A percentile compares a stretch with the other conserved stretches of the same genome.
phyloP scores from a whole-genome alignment of 768 basidiomycete genomes.

The Albatrellus ellisii region DNA sequence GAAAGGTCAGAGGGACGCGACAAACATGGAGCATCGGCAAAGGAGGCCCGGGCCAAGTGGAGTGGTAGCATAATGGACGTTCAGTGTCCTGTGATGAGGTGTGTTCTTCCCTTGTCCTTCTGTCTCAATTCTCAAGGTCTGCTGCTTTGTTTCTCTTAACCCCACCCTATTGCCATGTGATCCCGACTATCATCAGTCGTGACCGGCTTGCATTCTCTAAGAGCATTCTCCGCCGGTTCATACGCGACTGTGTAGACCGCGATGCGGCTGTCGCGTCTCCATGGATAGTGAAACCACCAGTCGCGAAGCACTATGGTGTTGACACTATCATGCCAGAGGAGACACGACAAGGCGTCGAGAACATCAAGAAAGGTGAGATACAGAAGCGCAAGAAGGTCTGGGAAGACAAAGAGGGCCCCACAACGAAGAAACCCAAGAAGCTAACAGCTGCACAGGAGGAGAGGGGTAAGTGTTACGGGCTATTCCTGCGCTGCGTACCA shows the following conservation, averaged over 20 bases:
- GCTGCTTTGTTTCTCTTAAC: not conserved
- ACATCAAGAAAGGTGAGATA: slow-evolving; percentile 75
- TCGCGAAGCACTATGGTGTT: slow-evolving; percentile 79
- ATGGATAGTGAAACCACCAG: slow-evolving; percentile 83
- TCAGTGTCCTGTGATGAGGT: slow-evolving; percentile 72
- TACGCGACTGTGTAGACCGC: slow-evolving; percentile 89
- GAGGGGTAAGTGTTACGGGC: slow-evolving; percentile 34
- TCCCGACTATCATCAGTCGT: slow-evolving; percentile 39
- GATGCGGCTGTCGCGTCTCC: slow-evolving; percentile 89
- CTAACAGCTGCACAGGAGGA: slow-evolving; percentile 61
- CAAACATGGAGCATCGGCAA: slow-evolving; percentile 40
- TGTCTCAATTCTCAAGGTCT: not conserved
- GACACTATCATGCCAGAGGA: slow-evolving; percentile 79
- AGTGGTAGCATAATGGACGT: slow-evolving; percentile 78
- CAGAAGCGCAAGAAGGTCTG: slow-evolving; percentile 88
- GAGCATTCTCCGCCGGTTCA: slow-evolving; percentile 90
- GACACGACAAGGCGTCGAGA: slow-evolving; percentile 65
- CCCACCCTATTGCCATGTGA: too few species aligned
- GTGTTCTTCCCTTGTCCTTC: slow-evolving; percentile 14
- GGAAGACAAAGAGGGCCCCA: slow-evolving; percentile 78
- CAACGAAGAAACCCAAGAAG: slow-evolving; percentile 68
- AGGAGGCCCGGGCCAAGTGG: slow-evolving; percentile 43
- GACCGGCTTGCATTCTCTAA: slow-evolving; percentile 95
- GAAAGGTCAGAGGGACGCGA: slow-evolving; percentile 56
- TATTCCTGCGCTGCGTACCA: not conserved